Conservation (phyloP, 2,329 filamentous ascomycete species). For the Fusarium zealandicum region DNA sequence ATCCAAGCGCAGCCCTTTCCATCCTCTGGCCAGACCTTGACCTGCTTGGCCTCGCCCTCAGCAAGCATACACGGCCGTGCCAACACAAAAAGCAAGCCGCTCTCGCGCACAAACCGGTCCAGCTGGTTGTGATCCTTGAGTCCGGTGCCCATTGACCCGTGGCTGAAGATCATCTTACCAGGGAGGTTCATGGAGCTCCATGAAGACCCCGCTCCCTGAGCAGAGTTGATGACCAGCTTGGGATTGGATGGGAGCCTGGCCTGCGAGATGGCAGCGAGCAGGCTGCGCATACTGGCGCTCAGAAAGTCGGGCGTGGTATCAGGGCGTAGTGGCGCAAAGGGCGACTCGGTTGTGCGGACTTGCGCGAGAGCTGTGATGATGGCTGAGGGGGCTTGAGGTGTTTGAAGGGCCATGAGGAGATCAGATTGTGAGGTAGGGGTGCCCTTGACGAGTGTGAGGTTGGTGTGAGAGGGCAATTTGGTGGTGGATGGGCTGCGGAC, state of each 20-base stretch:
- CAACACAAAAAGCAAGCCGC: conserved; percentile 11
- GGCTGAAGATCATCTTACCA: conserved; percentile 16
- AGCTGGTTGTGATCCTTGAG: conserved; percentile 25
- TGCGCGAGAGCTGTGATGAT: conserved; percentile 19
- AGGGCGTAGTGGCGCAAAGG: conserved; percentile 10
- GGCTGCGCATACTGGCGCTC: conserved; percentile 12
- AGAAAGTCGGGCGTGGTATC: conserved; percentile 21
- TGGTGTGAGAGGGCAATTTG: conserved; percentile 2
- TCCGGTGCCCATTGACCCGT: conserved; percentile 16
- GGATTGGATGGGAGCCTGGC: not conserved
- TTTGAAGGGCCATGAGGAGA: not conserved
- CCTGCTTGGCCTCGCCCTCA: not conserved
- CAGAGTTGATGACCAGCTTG: conserved; percentile 15
- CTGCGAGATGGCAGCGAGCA: not conserved
- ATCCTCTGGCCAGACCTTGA: conserved; percentile 27
- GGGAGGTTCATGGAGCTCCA: conserved; percentile 27
- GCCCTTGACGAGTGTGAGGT: conserved; percentile 16
- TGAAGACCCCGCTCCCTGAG: conserved; percentile 8
- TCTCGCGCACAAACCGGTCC: conserved; percentile 8
- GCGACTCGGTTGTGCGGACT: conserved; percentile 11
- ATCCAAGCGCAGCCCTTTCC: conserved; percentile 30
- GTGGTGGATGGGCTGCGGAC: conserved; percentile 7
- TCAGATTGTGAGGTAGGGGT: conserved; percentile 19
- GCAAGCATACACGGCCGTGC: conserved; percentile 20
- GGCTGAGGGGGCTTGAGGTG: not conserved